Percentiles rank a stretch among this genome's conserved stretches.
Evolutionary conservation across 2,329 filamentous ascomycete species (phyloP).

Genomic region (Alternaria ventricosa): DNA sequence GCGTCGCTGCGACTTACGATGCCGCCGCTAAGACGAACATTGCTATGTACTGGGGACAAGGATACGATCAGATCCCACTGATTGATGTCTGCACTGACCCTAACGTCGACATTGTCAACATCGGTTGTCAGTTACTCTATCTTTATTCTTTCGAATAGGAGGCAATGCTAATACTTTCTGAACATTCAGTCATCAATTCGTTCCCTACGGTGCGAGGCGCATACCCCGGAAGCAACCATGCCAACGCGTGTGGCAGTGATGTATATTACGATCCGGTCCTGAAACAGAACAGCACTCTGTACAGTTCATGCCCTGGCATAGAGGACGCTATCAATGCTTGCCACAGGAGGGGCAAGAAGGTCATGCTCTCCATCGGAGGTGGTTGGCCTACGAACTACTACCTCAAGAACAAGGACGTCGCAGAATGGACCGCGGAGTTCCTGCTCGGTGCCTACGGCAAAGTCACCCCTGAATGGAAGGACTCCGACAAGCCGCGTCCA

Average conservation of each 20-base stretch:
- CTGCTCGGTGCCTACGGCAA: constrained; percentile 61
- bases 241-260: constrained; percentile 55
- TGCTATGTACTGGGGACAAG: constrained; percentile 64
- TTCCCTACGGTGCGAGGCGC: constrained; percentile 58
- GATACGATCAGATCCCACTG: constrained; percentile 56
- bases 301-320: constrained; percentile 39
- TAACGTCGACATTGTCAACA: constrained; percentile 62
- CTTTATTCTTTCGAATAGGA: neutral
- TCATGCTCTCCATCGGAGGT: constrained; percentile 58
- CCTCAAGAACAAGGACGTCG: constrained; percentile 50
- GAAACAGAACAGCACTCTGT: neutral
- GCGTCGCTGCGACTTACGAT: constrained; percentile 51
- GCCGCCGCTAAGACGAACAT: constrained; percentile 55
- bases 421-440: constrained; percentile 57
- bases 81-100: constrained; percentile 59
- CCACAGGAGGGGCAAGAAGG: constrained; percentile 44
- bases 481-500: constrained; percentile 50
- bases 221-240: constrained; percentile 63
- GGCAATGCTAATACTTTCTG: neutral
- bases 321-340: constrained; percentile 40
- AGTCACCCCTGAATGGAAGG: constrained; percentile 34
- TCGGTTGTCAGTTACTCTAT: constrained; percentile 49
- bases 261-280: constrained; percentile 42
- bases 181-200: constrained; percentile 53
- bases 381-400: constrained; percentile 49